phyloP scores from a whole-genome alignment of 179 eudicot species.

The Silene vulgaris region DNA sequence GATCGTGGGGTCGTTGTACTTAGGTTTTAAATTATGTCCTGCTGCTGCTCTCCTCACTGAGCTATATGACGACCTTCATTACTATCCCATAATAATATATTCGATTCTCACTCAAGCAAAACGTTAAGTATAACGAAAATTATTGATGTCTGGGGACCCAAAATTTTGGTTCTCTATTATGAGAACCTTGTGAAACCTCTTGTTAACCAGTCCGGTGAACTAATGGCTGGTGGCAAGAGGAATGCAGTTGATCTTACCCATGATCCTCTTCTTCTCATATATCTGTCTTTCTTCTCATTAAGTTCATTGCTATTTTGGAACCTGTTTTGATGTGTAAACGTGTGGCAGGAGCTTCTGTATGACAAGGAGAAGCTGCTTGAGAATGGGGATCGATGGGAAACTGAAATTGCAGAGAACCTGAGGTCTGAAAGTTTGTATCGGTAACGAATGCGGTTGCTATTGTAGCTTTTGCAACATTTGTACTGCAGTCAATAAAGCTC shows the following conservation, averaged over 20 bases:
- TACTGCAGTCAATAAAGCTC: constrained; percentile 20
- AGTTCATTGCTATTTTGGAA: neutral
- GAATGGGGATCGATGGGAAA: constrained; percentile 96
- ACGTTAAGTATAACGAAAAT: neutral
- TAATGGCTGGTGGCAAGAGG: neutral
- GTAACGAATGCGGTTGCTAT: neutral
- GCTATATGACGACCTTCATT: neutral
- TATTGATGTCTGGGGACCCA: neutral
- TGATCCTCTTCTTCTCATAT: constrained; percentile 1
- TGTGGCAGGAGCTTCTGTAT: constrained; percentile 76
- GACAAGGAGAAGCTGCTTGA: constrained; percentile 96
- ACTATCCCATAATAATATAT: neutral
- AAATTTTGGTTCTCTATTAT: neutral
- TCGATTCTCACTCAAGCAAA: neutral
- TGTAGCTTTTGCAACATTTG: constrained; percentile 5
- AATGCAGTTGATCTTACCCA: neutral
- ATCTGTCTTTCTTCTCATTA: neutral
- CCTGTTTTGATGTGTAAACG: neutral
- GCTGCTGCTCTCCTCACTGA: neutral
- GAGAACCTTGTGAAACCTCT: neutral
- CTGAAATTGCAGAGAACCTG: constrained; percentile 90
- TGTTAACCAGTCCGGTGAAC: neutral
- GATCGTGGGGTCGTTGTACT: neutral
- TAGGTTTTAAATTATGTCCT: neutral
- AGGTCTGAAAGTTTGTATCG: constrained; percentile 47